A percentile compares a stretch with the other conserved stretches of the same genome.
Conservation (phyloP, 441 rosid species). For the Flueggea neowawraea region DNA sequence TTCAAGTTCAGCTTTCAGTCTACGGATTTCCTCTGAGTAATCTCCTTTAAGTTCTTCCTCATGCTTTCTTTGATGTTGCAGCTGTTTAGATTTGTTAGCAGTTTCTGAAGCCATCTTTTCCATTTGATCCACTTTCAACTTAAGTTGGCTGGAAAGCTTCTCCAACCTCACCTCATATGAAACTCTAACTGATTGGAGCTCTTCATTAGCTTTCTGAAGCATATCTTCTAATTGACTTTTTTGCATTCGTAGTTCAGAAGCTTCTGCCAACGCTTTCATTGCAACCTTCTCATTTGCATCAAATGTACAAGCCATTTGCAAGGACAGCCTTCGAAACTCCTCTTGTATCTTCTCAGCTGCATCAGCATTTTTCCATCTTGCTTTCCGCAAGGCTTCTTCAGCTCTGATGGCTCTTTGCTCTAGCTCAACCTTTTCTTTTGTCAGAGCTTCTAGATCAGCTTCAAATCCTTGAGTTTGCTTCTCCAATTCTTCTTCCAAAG, state of each 20-base stretch:
- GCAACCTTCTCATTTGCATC: constrained; percentile 75
- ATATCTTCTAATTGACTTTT: constrained; percentile 56
- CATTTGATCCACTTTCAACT: constrained; percentile 37
- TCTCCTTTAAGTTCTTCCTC: constrained; percentile 44
- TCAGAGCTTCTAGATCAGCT: constrained; percentile 57
- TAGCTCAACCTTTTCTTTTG: constrained; percentile 62
- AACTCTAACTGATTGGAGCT: constrained; percentile 39
- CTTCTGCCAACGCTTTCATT: constrained; percentile 63
- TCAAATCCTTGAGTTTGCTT: constrained; percentile 48
- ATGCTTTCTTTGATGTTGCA: constrained; percentile 47
- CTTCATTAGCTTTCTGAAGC: constrained; percentile 47
- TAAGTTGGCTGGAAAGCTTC: constrained; percentile 41
- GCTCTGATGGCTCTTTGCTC: constrained; percentile 83
- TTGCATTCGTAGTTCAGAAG: constrained; percentile 48
- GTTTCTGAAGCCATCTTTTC: constrained; percentile 40
- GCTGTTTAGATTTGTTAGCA: constrained; percentile 46
- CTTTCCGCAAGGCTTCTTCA: constrained; percentile 66
- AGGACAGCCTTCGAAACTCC: constrained; percentile 67
- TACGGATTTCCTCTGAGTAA: constrained; percentile 33
- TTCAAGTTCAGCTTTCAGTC: constrained; percentile 51
- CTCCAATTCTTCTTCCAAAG: constrained; percentile 71
- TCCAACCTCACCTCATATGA: constrained; percentile 46
- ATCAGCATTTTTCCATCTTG: constrained; percentile 61
- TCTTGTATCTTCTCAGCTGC: constrained; percentile 76
- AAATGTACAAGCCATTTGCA: constrained; percentile 68